phyloP scores from a whole-genome alignment of 129 eudicot species.

The Artemisia argyi region DNA sequence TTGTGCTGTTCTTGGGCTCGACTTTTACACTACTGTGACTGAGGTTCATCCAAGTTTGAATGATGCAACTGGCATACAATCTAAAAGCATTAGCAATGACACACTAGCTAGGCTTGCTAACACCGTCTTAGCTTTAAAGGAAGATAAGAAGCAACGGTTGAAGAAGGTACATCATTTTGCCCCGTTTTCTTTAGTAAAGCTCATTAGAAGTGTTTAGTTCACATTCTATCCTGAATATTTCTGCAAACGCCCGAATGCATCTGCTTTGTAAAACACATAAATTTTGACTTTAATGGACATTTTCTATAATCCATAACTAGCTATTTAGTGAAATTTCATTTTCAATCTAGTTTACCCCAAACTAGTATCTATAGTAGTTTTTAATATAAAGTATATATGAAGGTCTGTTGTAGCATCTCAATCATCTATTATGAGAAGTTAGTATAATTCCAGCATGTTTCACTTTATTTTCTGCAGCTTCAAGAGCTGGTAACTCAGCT shows the following conservation, averaged over 20 bases:
- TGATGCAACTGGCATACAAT: constrained; percentile 71
- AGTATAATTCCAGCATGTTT: background rate
- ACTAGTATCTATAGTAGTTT: no score
- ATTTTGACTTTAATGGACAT: no score
- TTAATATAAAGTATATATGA: no score
- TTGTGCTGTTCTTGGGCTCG: constrained; percentile 89
- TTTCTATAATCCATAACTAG: no score
- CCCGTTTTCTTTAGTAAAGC: background rate
- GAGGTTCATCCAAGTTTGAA: constrained; percentile 96
- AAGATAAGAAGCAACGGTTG: constrained; percentile 84
- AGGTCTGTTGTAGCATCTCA: constrained; percentile 2
- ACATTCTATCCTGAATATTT: no score
- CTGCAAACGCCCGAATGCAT: no score
- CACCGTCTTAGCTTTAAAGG: constrained; percentile 75
- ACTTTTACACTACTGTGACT: constrained; percentile 77
- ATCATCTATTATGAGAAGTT: background rate
- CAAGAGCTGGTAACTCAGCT: constrained; percentile 89
- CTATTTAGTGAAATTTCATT: no score
- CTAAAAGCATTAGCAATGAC: constrained; percentile 93
- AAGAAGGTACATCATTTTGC: constrained; percentile 53
- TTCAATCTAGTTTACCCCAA: no score
- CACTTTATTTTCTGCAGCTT: constrained; percentile 54
- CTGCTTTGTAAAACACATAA: no score
- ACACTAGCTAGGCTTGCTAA: constrained; percentile 74
- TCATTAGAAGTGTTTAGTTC: no score